Base-by-base conservation (phyloP, 2,329 filamentous ascomycete species). In the Neofusicoccum ribis region DNA sequence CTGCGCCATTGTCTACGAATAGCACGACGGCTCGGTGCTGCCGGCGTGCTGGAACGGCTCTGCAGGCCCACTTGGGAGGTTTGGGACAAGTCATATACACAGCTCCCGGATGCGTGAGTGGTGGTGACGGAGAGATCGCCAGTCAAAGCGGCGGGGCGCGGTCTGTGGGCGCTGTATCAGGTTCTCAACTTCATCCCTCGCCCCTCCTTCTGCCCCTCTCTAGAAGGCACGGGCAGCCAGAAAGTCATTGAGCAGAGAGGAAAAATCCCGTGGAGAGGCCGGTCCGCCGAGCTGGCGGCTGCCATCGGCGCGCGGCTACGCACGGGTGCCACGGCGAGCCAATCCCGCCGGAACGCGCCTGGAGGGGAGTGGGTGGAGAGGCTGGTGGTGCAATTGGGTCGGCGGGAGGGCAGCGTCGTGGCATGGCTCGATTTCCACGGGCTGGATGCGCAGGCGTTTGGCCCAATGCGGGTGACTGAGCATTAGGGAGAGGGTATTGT, bases 61-160 rank as follows among this genome's bases (percentile, higher is more conserved):
- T 60, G 27, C 56, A 47, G 56, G 56, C 43, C 56, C 56, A 60
- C 56, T 36, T 47, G 56, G 49, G 41, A 47, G 41, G 41, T 60
- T 60, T 60, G 56, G 56, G 56, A 60, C 56, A 60, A 60, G 56
- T 60, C 56, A 60, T 60, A 60, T 47, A 60, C 56, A 60, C 27
- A 37, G 56, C 56, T 60, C 56, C 56, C 43, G 56, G 56, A 46
- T 46, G 56, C 56, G 56, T 60, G 56, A 60, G 56, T 60, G 56
- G 56, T 64, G 61, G 61, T 64, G 61, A 64, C 49, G 61, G 49
- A 54, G 41, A n/a, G 61, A 64, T 64, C 61, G 49, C 43, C 61
- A 54, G 61, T 64, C 50, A 44, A 52, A 54, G 47, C 49, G 49
- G 61, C 61, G 61, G 61, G 61, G 61, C 61, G 41, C 39, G 41